These are phyloP conservation scores for Alternaria solani DNA, from an alignment of 2,329 filamentous ascomycete species.

Conservation along the genomic window DNA sequence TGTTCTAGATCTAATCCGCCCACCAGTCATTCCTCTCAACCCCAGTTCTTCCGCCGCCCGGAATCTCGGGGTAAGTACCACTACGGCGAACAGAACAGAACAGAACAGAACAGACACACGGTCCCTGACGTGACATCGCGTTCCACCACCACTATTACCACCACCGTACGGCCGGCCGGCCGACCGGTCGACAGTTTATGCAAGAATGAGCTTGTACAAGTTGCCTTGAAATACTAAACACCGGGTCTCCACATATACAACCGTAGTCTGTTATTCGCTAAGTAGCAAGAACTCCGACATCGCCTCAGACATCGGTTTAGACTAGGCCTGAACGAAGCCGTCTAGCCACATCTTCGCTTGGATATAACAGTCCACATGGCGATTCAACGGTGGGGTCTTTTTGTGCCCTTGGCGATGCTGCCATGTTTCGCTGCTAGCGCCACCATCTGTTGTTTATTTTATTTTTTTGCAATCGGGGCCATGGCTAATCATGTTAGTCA, in stretches of 20 bases:
- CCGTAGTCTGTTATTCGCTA: neutral
- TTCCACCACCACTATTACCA: neutral
- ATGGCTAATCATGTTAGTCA: neutral
- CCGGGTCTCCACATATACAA: neutral
- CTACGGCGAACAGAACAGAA: neutral
- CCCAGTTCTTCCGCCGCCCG: neutral
- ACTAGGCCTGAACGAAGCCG: neutral
- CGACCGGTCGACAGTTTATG: no score
- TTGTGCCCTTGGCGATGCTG: neutral
- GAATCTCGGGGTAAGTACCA: neutral
- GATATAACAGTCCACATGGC: neutral
- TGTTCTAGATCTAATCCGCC: constrained; percentile 1
- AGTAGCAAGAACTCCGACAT: neutral
- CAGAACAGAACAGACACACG: neutral
- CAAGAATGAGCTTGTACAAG: neutral
- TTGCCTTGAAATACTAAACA: neutral
- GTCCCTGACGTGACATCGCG: constrained; percentile 1
- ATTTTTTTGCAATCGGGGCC: neutral
- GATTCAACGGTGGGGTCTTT: neutral
- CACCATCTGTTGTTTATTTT: neutral
- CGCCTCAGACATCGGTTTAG: neutral
- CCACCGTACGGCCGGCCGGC: no score
- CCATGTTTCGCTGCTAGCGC: neutral
- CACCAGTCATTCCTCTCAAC: neutral
- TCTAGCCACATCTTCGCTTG: neutral